Percentiles rank a stretch among this genome's conserved stretches.
These are phyloP conservation scores for Calonectria montana DNA, from an alignment of 2,329 filamentous ascomycete species.

Conservation along the genomic window DNA sequence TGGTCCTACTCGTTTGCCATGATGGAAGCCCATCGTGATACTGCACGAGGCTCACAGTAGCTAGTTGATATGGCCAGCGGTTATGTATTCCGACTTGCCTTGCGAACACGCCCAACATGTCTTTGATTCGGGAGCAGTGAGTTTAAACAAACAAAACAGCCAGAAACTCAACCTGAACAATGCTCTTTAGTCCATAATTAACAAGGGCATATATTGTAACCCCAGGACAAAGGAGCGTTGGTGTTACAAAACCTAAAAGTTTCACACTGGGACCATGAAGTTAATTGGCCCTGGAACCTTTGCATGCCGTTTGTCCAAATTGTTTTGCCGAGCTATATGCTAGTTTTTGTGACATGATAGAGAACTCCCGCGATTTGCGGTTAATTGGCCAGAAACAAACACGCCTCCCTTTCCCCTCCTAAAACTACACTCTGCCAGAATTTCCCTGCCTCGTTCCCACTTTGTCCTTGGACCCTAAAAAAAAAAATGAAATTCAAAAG, in stretches of 20 bases:
- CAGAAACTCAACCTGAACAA: neutral
- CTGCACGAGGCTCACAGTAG: too few relatives aligned
- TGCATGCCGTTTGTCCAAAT: conserved; percentile 21
- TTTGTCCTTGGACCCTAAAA: neutral
- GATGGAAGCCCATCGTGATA: neutral
- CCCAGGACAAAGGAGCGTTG: neutral
- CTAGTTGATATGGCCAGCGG: too few relatives aligned
- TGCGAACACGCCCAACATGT: too few relatives aligned
- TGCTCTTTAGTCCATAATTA: too few relatives aligned
- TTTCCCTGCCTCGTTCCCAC: neutral
- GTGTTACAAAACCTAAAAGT: neutral
- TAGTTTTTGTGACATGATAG: conserved; percentile 9
- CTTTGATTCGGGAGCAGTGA: neutral
- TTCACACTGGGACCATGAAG: neutral
- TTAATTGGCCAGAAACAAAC: conserved; percentile 8
- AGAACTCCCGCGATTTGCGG: neutral
- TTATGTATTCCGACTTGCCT: neutral
- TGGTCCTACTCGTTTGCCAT: neutral
- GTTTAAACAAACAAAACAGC: neutral
- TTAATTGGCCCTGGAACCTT: neutral
- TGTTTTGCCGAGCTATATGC: conserved; percentile 11
- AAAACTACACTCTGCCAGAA: conserved; percentile 17
- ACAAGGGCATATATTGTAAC: too few relatives aligned
- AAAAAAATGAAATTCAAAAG: neutral
- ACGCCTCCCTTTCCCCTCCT: conserved; percentile 5